A percentile compares a stretch with the other conserved stretches of the same genome.
These are phyloP conservation scores for Bolboschoenus planiculmis DNA, from an alignment of 176 grass and related monocot genomes.

Conservation along the genomic window DNA sequence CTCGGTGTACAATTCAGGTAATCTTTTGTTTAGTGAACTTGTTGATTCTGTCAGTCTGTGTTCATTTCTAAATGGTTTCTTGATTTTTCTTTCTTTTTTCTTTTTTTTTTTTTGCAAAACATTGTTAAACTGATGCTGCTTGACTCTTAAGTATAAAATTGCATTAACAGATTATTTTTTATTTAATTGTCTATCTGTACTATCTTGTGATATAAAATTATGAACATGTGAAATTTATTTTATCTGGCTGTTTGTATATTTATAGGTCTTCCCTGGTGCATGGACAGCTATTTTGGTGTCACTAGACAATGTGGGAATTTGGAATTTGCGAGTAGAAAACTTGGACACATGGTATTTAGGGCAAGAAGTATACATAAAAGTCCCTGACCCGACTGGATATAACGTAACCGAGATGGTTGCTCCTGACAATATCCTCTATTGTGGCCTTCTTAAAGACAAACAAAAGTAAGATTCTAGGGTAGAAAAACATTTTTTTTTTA, in stretches of 20 bases:
- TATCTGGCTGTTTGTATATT: neutral
- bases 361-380: conserved; percentile 73
- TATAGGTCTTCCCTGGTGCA: conserved; percentile 81
- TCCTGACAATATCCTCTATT: conserved; percentile 70
- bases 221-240: neutral
- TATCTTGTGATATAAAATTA: neutral
- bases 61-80: neutral
- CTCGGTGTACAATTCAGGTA: conserved; percentile 88
- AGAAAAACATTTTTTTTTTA: neutral
- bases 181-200: neutral
- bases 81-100: too few species aligned
- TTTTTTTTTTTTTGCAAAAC: neutral
- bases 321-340: conserved; percentile 83
- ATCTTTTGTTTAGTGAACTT: neutral
- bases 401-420: conserved; percentile 64
- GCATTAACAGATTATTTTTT: neutral
- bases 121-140: neutral
- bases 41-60: neutral
- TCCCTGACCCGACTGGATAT: conserved; percentile 54
- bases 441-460: conserved; percentile 66
- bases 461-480: conserved; percentile 53
- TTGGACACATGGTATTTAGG: conserved; percentile 87
- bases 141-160: neutral
- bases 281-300: conserved; percentile 84
- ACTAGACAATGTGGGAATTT: conserved; percentile 82